These are phyloP conservation scores for Trichoderma sp. DNA, from an alignment of 2,329 filamentous ascomycete species.

Conservation along the genomic window DNA sequence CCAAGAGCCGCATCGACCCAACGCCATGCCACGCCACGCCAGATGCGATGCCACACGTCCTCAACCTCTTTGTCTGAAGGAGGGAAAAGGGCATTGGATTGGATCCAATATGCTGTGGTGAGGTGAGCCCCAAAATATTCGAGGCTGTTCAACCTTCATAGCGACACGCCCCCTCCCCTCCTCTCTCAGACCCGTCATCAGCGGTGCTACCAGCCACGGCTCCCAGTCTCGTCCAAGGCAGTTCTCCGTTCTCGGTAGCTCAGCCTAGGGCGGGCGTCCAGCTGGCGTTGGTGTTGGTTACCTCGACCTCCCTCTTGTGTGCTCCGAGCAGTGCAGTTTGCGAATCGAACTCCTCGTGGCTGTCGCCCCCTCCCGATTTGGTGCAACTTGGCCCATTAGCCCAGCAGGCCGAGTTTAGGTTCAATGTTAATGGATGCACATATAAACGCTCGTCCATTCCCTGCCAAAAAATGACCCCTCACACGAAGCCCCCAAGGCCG, in stretches of 20 bases:
- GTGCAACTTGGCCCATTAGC: constrained; percentile 15
- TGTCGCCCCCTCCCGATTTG: constrained; percentile 17
- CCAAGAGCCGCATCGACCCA: constrained; percentile 3
- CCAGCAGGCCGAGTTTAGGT: constrained; percentile 8
- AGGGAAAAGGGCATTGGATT: not conserved
- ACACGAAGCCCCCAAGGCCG: not conserved
- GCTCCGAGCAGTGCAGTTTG: constrained; percentile 14
- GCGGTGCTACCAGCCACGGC: not conserved
- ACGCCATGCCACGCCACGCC: not conserved
- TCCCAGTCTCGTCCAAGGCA: not conserved
- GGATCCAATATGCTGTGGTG: not conserved
- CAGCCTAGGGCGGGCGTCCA: constrained; percentile 10
- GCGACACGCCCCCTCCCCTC: constrained; percentile 5
- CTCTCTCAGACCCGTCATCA: not conserved
- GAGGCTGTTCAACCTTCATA: constrained; percentile 12
- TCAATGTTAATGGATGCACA: constrained; percentile 37
- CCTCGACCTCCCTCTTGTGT: constrained; percentile 3
- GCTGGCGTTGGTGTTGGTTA: not conserved
- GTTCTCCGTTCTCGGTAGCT: not conserved
- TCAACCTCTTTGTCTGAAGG: not conserved
- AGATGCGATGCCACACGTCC: not conserved
- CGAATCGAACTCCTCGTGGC: constrained; percentile 1
- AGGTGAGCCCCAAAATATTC: not conserved
- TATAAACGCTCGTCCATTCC: constrained; percentile 52
- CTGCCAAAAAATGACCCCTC: constrained; percentile 29